Base-by-base conservation (phyloP, 2,329 filamentous ascomycete genomes). In the Apiospora malaysiana region DNA sequence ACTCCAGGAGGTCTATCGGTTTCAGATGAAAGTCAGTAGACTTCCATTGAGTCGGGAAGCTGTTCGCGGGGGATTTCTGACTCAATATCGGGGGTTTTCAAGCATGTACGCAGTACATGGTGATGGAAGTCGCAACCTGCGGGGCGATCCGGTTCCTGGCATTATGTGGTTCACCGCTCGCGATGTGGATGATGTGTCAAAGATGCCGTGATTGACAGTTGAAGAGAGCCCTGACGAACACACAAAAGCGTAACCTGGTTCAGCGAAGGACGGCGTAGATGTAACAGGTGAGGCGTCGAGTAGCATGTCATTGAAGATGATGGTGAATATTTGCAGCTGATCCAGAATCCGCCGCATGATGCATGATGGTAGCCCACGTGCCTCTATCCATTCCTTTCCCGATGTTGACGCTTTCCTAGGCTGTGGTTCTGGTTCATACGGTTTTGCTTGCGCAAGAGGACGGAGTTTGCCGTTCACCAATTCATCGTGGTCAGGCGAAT, bases 21-120 rank as follows among this genome's bases (percentile, higher is more conserved):
- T 63, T 63, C 56, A 63, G 32, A 63, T n/a, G 21, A n/a, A 5
- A 40, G 6, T 40, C 18, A 18, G 18, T 32, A 40, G 32, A 63
- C 32, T 63, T 40, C 32, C 32, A 63, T 63, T 63, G 56, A 32
- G 40, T 40, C 56, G 32, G 56, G 56, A 21, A 63, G 32, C 6
- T 59, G 27, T n/a, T 63, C 32, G 56, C 56, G 56, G 56, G 32
- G 56, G 56, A 63, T 63, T 40, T 63, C 56, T 63, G 56, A 63
- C 56, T 63, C 32, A 9, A 40, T 40, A 37, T 37, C 27, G 14
- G n/a, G 16, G 27, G 3, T 18, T 18, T 21, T 8, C 16, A 59
- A 37, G 16, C 51, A 59, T 32, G 27, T 59, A 59, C 49, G 18
- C 7, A 16, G 32, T 56, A 56, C 27, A 37, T 37, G 32, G 16